Evolutionary conservation across 768 basidiomycete species (phyloP).

Genomic region (Strobilomyces dryophilus): DNA sequence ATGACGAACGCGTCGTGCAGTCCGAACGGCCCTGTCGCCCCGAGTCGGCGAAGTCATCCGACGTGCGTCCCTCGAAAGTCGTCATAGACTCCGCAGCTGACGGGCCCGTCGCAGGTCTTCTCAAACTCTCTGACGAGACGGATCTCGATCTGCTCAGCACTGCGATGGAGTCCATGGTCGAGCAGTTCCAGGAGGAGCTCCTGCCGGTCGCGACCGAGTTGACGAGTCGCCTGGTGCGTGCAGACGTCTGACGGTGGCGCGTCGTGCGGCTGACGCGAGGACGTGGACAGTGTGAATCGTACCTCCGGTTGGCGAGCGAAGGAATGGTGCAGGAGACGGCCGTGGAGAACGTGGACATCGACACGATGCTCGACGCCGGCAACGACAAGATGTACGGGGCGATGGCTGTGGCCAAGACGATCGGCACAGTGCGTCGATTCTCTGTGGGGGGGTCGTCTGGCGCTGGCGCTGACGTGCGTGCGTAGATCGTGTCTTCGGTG

Average conservation of each 20-base stretch:
- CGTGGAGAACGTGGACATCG: constrained; percentile 49
- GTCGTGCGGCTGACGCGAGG: neutral
- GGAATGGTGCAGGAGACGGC: constrained; percentile 49
- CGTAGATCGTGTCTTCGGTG: constrained; percentile 69
- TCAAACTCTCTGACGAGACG: constrained; percentile 87
- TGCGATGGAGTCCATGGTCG: constrained; percentile 84
- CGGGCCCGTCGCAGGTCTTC: constrained; percentile 53
- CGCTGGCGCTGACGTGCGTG: neutral
- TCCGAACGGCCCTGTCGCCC: constrained; percentile 64
- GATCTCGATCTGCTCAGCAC: constrained; percentile 81
- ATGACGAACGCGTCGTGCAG: constrained; percentile 32
- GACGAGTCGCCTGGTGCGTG: constrained; percentile 66
- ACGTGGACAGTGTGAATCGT: constrained; percentile 65
- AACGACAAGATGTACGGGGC: constrained; percentile 87
- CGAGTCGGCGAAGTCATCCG: constrained; percentile 86
- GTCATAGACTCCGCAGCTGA: neutral
- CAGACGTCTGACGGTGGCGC: neutral
- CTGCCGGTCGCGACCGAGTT: constrained; percentile 82
- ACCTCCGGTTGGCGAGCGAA: constrained; percentile 73
- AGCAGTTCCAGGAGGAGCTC: constrained; percentile 79
- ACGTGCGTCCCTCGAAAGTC: constrained; percentile 40
- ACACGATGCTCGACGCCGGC: constrained; percentile 54
- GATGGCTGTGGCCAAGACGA: constrained; percentile 85
- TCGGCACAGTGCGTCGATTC: constrained; percentile 57
- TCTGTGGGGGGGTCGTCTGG: neutral